Base-by-base conservation (phyloP, 345 rosid species). In the Excoecaria cochinchinensis region DNA sequence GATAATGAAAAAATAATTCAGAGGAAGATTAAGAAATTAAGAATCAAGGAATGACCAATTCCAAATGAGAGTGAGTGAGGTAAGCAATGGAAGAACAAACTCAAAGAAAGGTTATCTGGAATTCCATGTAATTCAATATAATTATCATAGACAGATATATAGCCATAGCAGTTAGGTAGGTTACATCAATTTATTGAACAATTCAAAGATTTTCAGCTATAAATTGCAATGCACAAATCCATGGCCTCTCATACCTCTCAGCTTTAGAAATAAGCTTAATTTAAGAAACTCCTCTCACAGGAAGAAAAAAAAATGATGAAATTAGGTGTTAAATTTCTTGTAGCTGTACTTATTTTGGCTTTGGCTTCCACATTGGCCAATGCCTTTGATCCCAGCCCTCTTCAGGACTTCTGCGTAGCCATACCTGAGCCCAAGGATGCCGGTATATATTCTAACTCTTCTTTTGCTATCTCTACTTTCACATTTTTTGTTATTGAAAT, bases 381-480 rank as follows among this genome's bases (percentile, higher is more conserved):
- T 19, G 79, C 79, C 60, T 60, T 36, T 6, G 79, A 76, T n/a
- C 79, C 79, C 8, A 59, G 61, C 48, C 72, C 73, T 51, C 79
- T 76, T 8, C 79, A 76, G 69, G 74, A 76, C 39, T 76, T 76
- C 69, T 69, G 69, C 17, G 79, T 69, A 0, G 74, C 69, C 9
- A 51, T 60, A 5, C 9, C 38, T 38, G 79, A 76, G 8, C 50
- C 67, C 24, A 59, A 60, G 38, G 6, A 51, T 66, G 72, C 73
- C 68, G 60, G 78, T 76, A 57, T 17, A 62, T 53, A 17, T 4
- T 2, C 7, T 51, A 51, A 53, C 21, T 53, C 8, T 6, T 15
- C 19, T 1, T 21, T 58, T 21, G 0, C 14, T n/a, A n/a, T 44
- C 46, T 4, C 46, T 44, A 44, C 48, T 58, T 64, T 8, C 12